A percentile compares a stretch with the other conserved stretches of the same genome.
Evolutionary conservation across 495 filamentous ascomycete species (phyloP).

Genomic region (Podospora australis): DNA sequence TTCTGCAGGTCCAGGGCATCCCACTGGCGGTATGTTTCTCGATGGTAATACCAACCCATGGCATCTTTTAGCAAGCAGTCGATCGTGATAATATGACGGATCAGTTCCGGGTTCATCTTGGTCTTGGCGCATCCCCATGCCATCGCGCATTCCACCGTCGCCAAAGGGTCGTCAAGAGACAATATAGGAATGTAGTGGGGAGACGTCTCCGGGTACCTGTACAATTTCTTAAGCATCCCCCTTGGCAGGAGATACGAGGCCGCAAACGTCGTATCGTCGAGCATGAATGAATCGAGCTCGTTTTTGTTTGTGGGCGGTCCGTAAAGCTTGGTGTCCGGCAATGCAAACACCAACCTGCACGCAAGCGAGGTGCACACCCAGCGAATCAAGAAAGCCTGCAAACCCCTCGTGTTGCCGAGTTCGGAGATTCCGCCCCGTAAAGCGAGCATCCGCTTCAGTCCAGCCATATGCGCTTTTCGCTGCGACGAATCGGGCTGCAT

Average conservation of each 20-base stretch:
- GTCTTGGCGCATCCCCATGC: slow-evolving; percentile 4
- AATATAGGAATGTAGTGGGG: too few relatives aligned
- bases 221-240: background rate
- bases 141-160: background rate
- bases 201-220: slow-evolving; percentile 10
- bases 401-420: slow-evolving; percentile 5
- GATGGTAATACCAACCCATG: background rate
- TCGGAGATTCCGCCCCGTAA: slow-evolving; percentile 11
- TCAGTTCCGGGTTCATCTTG: slow-evolving; percentile 4
- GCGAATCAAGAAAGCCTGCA: slow-evolving; percentile 13
- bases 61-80: slow-evolving; percentile 9
- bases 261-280: slow-evolving; percentile 4
- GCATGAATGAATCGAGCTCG: background rate
- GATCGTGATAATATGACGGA: slow-evolving; percentile 1
- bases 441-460: slow-evolving; percentile 12
- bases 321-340: background rate
- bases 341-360: slow-evolving; percentile 9
- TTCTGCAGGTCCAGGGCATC: slow-evolving; percentile 16
- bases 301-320: background rate
- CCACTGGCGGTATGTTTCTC: background rate
- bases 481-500: slow-evolving; percentile 1
- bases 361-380: slow-evolving; percentile 8
- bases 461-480: slow-evolving; percentile 13
- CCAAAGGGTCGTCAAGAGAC: too few relatives aligned
- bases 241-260: slow-evolving; percentile 7